Percentiles rank a stretch among this genome's conserved stretches.
These are phyloP conservation scores for Orbilia blumenaviensis DNA, from an alignment of 2,329 filamentous ascomycete species.

Conservation along the genomic window DNA sequence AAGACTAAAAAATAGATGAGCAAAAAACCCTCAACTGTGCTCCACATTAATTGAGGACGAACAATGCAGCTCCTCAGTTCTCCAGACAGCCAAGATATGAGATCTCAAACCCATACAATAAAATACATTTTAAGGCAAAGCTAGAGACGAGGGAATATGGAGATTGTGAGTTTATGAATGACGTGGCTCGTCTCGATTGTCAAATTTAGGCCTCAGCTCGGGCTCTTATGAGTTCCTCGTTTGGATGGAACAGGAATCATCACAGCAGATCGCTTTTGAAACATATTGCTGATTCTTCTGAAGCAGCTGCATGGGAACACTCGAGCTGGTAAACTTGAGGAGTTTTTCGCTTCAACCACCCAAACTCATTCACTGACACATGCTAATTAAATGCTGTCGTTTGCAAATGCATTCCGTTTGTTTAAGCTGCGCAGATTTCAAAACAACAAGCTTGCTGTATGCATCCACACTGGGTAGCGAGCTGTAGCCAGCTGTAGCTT, in stretches of 20 bases:
- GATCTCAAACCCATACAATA: slow-evolving; percentile 7
- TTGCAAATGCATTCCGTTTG: slow-evolving; percentile 26
- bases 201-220: slow-evolving; percentile 17
- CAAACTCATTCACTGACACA: slow-evolving; percentile 27
- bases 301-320: slow-evolving; percentile 38
- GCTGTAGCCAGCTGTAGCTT: slow-evolving; percentile 50
- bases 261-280: slow-evolving; percentile 50
- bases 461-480: slow-evolving; percentile 30
- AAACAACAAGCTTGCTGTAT: slow-evolving; percentile 37
- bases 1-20: slow-evolving; percentile 4
- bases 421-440: slow-evolving; percentile 40
- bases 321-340: slow-evolving; percentile 10
- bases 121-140: neutral
- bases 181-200: slow-evolving; percentile 33
- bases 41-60: slow-evolving; percentile 38
- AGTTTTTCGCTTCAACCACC: slow-evolving; percentile 38
- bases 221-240: slow-evolving; percentile 18
- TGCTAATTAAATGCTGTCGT: slow-evolving; percentile 34
- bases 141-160: slow-evolving; percentile 6
- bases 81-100: neutral
- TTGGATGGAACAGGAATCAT: slow-evolving; percentile 45
- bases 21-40: slow-evolving; percentile 50
- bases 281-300: slow-evolving; percentile 46
- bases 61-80: slow-evolving; percentile 35
- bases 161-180: slow-evolving; percentile 27